Base-by-base conservation (phyloP, 1,284 basidiomycete species). In the Cerioporus squamosus region DNA sequence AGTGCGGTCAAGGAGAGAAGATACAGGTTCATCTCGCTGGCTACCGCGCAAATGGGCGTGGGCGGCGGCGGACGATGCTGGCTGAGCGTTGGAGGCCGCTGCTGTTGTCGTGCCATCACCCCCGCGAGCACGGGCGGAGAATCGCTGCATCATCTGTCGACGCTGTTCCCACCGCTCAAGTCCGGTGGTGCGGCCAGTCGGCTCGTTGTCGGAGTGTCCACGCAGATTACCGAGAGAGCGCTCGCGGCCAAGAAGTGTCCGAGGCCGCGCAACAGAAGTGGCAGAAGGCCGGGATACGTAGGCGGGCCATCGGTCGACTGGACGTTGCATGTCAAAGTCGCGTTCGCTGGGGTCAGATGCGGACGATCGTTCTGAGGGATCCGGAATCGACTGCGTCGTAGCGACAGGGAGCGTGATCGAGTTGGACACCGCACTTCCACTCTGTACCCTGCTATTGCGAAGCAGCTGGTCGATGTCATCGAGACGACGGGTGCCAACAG, bases 181-280 rank as follows among this genome's bases (percentile, higher is more conserved):
- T 5, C 53, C 24, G 9, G 36, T 23, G 5, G 55, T 33, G 24
- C 43, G 55, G 7, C 39, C 7, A 0, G 44, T 12, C 1, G 38
- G 33, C 5, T 51, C 33, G 6, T 50, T 22, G 31, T 9, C 38
- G 36, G 20, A 23, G 15, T 17, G 20, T 7, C 10, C 31, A 15
- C 29, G 46, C 14, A 48, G 22, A 39, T 18, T 36, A 17, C 31
- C 26, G 45, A 38, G 24, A 20, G 57, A 24, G 22, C 53, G 57
- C 18, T 62, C 61, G 39, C 61, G 61, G 5, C 52, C 55, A 15
- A 57, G 53, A 9, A 60, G 51, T 2, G 51, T 53, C 24, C 61
- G 54, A 17, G 51, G 49, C 15, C 40, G 5, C 20, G 22, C 23
- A 6, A 15, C 12, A 2, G 47, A 43, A 15, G 47, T 17, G 6